Base-by-base conservation (phyloP, 345 rosid species). In the Lepidium didymum region DNA sequence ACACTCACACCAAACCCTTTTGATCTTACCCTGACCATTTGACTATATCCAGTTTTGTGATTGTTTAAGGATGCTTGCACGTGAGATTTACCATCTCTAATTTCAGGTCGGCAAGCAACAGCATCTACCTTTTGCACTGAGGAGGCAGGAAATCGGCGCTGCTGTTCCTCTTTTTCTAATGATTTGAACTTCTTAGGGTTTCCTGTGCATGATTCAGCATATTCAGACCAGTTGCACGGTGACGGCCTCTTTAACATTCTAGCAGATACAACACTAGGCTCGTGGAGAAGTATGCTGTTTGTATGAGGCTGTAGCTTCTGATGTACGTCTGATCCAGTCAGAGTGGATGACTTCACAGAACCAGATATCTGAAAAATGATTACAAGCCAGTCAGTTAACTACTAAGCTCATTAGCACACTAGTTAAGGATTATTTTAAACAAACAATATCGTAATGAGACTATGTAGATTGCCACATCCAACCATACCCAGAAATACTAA, bases 1-100 rank as follows among this genome's bases (percentile, higher is more conserved):
- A 58, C 77, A 44, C 50, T 75, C 53, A 59, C 64, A 63, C 67
- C 29, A 44, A 64, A 59, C 27, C 68, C 70, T 56, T 31, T 75
- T 70, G 74, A 71, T 59, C 80, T 78, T 72, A 81, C 69, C 74
- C 81, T 82, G 76, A 73, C 84, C 68, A 70, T 33, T 68, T 75
- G 80, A 76, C 66, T 23, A 79, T 54, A 65, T 57, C 71, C 67
- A 72, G 33, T 62, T 53, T 36, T 46, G 16, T 19, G 56, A 38
- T 63, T 56, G 75, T 74, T 44, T 53, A 51, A 67, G 36, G 80
- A 77, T 73, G 73, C 62, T 76, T 64, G 79, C 67, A 62, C 12
- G 66, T 55, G 65, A 58, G 27, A 56, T 58, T 52, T 43, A 58
- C 68, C 35, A 44, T 60, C 40, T 42, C 67, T 57, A 64, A 15